These are phyloP conservation scores for Abrus pulchellus DNA, from an alignment of 306 rosid genomes.

Conservation along the genomic window DNA sequence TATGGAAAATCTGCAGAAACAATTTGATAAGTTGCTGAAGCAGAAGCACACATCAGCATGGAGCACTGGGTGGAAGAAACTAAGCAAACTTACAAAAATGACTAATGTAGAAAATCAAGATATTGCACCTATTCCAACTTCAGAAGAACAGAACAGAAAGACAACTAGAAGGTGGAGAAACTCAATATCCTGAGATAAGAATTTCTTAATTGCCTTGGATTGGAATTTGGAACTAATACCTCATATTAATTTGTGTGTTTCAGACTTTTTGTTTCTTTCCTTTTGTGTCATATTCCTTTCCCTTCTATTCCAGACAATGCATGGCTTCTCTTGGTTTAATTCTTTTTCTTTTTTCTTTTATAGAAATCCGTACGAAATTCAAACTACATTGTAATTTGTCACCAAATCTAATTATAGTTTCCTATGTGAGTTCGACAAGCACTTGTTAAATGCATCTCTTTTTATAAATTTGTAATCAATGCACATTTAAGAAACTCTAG, in stretches of 20 bases:
- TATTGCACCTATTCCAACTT: slow-evolving; percentile 52
- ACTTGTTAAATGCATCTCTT: slow-evolving; percentile 5
- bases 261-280: not conserved
- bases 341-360: not conserved
- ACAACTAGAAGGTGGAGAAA: slow-evolving; percentile 93
- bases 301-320: slow-evolving; percentile 28
- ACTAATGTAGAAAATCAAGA: slow-evolving; percentile 67
- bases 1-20: slow-evolving; percentile 87
- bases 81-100: slow-evolving; percentile 83
- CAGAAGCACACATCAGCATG: slow-evolving; percentile 87
- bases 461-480: not conserved
- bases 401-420: slow-evolving; percentile 39
- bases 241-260: slow-evolving; percentile 43
- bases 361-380: slow-evolving; percentile 29
- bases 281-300: slow-evolving; percentile 38
- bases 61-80: slow-evolving; percentile 96
- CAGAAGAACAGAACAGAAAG: slow-evolving; percentile 64
- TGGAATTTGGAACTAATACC: slow-evolving; percentile 28
- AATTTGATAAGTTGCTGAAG: slow-evolving; percentile 83
- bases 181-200: slow-evolving; percentile 78
- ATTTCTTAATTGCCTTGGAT: slow-evolving; percentile 25
- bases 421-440: slow-evolving; percentile 39
- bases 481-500: not conserved
- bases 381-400: slow-evolving; percentile 46
- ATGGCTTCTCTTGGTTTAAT: slow-evolving; percentile 29